These are phyloP conservation scores for Syncephalis plumigaleata DNA, from an alignment of 371 early-diverging fungal genomes.

Conservation along the genomic window DNA sequence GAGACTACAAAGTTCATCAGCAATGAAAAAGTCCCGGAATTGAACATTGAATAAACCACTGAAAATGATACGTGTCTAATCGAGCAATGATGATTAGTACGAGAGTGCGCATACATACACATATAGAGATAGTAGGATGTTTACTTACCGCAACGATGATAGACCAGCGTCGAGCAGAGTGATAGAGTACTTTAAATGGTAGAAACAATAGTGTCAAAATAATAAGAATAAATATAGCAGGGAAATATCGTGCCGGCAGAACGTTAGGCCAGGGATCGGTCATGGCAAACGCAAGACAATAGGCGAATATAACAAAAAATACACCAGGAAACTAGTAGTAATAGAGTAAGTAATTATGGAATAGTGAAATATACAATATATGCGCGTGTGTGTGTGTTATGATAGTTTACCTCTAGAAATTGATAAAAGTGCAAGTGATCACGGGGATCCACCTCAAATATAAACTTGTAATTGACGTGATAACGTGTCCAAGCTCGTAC, in stretches of 20 bases:
- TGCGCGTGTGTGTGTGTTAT: too few relatives aligned
- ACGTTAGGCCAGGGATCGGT: constrained; percentile 13
- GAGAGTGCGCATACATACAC: too few relatives aligned
- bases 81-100: too few relatives aligned
- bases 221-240: constrained; percentile 25
- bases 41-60: constrained; percentile 39
- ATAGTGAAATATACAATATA: not conserved
- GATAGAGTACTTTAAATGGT: constrained; percentile 44
- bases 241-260: constrained; percentile 24
- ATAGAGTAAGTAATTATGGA: not conserved
- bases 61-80: constrained; percentile 24
- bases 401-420: constrained; percentile 33
- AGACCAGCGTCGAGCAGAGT: constrained; percentile 53
- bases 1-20: constrained; percentile 61
- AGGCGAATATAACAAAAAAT: constrained; percentile 26
- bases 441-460: constrained; percentile 67
- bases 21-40: constrained; percentile 76
- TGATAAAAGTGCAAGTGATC: constrained; percentile 47
- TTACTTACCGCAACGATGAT: constrained; percentile 21
- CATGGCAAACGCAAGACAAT: constrained; percentile 31
- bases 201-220: constrained; percentile 29
- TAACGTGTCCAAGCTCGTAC: constrained; percentile 44
- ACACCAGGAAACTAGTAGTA: constrained; percentile 35
- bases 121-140: too few relatives aligned
- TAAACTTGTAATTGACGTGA: constrained; percentile 68